Conservation (phyloP, 495 filamentous ascomycete genomes). For the Saxispiralis lemnorum region DNA sequence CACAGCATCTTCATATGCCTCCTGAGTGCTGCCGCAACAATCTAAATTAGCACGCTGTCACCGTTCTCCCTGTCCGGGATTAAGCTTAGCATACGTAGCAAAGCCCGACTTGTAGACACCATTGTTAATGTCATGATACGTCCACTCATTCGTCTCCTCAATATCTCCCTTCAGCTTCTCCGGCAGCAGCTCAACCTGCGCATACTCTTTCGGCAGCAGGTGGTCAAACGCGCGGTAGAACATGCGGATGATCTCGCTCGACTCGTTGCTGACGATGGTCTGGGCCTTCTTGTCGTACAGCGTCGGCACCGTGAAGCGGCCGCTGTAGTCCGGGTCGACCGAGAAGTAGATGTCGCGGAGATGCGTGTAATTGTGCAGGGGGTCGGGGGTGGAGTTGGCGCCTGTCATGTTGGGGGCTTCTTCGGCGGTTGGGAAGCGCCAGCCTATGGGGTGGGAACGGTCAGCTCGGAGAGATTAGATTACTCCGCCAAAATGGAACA, state of each 20-base stretch:
- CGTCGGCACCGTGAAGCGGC: slow-evolving; percentile 62
- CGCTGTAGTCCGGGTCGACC: slow-evolving; percentile 48
- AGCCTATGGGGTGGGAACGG: slow-evolving; percentile 13
- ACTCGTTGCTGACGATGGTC: slow-evolving; percentile 72
- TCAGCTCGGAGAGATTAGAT: background rate
- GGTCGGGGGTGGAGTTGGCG: slow-evolving; percentile 40
- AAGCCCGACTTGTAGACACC: slow-evolving; percentile 60
- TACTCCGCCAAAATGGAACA: background rate
- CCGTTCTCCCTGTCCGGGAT: slow-evolving; percentile 23
- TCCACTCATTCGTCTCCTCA: slow-evolving; percentile 63
- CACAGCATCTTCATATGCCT: slow-evolving; percentile 57
- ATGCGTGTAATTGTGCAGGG: slow-evolving; percentile 39
- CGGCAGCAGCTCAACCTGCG: slow-evolving; percentile 48
- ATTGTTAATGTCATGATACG: slow-evolving; percentile 72
- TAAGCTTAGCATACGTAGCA: slow-evolving; percentile 31
- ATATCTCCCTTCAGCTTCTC: slow-evolving; percentile 40
- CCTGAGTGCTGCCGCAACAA: slow-evolving; percentile 34
- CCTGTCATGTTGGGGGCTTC: slow-evolving; percentile 27
- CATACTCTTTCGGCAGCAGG: slow-evolving; percentile 41
- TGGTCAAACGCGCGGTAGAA: slow-evolving; percentile 59
- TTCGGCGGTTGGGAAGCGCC: slow-evolving; percentile 22
- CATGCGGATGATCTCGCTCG: slow-evolving; percentile 68
- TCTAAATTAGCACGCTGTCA: background rate
- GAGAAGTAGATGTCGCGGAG: slow-evolving; percentile 57
- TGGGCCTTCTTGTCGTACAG: slow-evolving; percentile 58